These are phyloP conservation scores for Microbotryum lychnidis-dioicae DNA, from an alignment of 1,284 basidiomycete species.

Conservation along the genomic window DNA sequence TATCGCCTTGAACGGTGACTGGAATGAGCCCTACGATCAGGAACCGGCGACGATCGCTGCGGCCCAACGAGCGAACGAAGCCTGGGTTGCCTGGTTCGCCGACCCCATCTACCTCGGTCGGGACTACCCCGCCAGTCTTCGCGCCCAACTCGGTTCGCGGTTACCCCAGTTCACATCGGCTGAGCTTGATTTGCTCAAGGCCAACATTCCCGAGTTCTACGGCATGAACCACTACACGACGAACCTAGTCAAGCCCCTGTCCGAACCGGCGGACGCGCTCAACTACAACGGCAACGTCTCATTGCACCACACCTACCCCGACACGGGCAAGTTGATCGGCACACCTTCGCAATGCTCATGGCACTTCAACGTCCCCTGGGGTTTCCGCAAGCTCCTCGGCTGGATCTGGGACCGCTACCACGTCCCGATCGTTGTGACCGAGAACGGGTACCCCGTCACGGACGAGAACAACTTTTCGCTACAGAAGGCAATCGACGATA, in stretches of 20 bases:
- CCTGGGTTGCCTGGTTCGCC: slow-evolving; percentile 16
- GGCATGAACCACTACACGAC: slow-evolving; percentile 66
- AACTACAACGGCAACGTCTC: slow-evolving; percentile 59
- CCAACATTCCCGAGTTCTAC: slow-evolving; percentile 38
- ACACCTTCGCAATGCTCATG: slow-evolving; percentile 58
- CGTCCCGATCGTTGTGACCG: slow-evolving; percentile 54
- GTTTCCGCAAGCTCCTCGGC: slow-evolving; percentile 50
- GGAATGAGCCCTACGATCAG: slow-evolving; percentile 55
- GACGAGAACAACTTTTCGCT: slow-evolving; percentile 52
- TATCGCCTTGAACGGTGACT: slow-evolving; percentile 65
- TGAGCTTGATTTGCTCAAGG: slow-evolving; percentile 32
- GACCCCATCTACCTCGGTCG: slow-evolving; percentile 36
- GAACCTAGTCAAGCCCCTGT: slow-evolving; percentile 50
- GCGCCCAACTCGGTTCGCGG: slow-evolving; percentile 54
- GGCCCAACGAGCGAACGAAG: slow-evolving; percentile 34
- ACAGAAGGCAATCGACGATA: slow-evolving; percentile 55
- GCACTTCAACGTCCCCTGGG: slow-evolving; percentile 48
- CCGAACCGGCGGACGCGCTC: slow-evolving; percentile 51
- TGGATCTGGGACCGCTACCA: slow-evolving; percentile 52
- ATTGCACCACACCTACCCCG: slow-evolving; percentile 54
- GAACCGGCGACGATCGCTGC: slow-evolving; percentile 53
- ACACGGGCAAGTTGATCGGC: slow-evolving; percentile 56
- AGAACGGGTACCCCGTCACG: slow-evolving; percentile 65
- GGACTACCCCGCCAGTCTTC: slow-evolving; percentile 57
- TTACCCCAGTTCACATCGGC: slow-evolving; percentile 58